Base-by-base conservation (phyloP, 805 yeast species). In the Candida nemodendra region DNA sequence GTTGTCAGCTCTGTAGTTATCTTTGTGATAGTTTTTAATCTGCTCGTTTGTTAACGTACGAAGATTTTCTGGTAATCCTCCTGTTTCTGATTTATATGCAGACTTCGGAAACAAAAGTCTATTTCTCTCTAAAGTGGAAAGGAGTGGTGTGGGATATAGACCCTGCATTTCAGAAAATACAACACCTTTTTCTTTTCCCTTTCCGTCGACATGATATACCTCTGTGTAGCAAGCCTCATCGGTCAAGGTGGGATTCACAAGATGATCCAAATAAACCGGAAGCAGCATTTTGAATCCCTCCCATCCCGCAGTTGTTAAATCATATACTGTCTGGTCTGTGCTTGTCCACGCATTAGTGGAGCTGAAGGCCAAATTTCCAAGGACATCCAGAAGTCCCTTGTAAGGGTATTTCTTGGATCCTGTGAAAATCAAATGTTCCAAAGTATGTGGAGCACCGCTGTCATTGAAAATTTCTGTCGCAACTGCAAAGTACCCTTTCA, bases 161-260 rank as follows among this genome's bases (percentile, higher is more conserved):
- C 89, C 97, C 56, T 87, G 96, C 98, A 93, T 93, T 64, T 93
- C 99, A 36, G 95, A 83, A 58, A 84, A 93, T 3, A 93, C 98
- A 21, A 93, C 99, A 51, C 99, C 99, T 58, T 88, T 88, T 51
- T 93, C 99, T 47, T 83, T 79, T 22, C 85, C 95, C 7, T 78
- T 73, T 2, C 95, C 96, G 59, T 93, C 98, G 31, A 93, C 76
- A 59, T 93, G 98, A 59, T 87, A 87, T 7, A 93, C 98, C 59
- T 93, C 99, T 1, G 99, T 93, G 36, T 82, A 66, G 53, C 95
- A 93, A 0, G 95, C 95, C 36, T 80, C 86, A 55, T 89, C 95
- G 1, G 95, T 83, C 36, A 93, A 65, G 0, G 95, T 86, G 2
- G 99, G 97, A 50, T 79, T 61, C 31, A 89, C 60, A 17, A 93